phyloP scores from a whole-genome alignment of 2,329 filamentous ascomycete species.

The Rhinocladiella similis region DNA sequence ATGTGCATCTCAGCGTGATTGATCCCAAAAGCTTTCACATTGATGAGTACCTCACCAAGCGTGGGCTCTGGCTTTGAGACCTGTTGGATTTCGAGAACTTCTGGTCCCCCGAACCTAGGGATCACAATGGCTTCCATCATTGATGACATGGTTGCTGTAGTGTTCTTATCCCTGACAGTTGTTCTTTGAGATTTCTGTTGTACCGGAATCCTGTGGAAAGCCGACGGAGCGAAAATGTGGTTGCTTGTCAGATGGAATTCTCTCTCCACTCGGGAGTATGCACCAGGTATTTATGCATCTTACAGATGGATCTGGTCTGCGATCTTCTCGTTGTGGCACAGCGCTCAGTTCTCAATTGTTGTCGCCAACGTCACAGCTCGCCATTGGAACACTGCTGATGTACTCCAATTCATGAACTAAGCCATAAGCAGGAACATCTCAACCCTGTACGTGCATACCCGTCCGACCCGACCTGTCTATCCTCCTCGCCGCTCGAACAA shows the following conservation, averaged over 20 bases:
- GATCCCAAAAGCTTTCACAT: constrained; percentile 44
- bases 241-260: not conserved
- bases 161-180: not conserved
- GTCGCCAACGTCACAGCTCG: not conserved
- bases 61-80: constrained; percentile 33
- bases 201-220: too few relatives aligned
- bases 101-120: constrained; percentile 34
- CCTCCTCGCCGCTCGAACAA: not conserved
- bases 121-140: constrained; percentile 40
- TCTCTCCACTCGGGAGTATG: not conserved
- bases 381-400: not conserved
- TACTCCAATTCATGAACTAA: not conserved
- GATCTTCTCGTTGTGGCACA: too few relatives aligned
- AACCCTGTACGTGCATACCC: not conserved
- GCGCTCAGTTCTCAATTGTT: not conserved
- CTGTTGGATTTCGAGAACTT: constrained; percentile 31
- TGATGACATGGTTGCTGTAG: not conserved
- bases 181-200: too few relatives aligned
- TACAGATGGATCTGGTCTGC: too few relatives aligned
- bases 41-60: constrained; percentile 34
- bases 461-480: not conserved
- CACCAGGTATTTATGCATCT: not conserved
- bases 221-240: not conserved
- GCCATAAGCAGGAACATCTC: not conserved
- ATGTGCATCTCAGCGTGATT: constrained; percentile 51